These are phyloP conservation scores for Medicago truncatula DNA, from an alignment of 306 rosid species.

Conservation along the genomic window MtrunA17r5.0-ANR NC_053046.1:41626501-41627000, in stretches of 20 bases:
- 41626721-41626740: slow-evolving; percentile 29
- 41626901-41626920: slow-evolving; percentile 47
- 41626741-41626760: slow-evolving; percentile 37
- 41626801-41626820: slow-evolving; percentile 56
- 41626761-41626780: slow-evolving; percentile 21
- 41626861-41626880: slow-evolving; percentile 59
- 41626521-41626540: slow-evolving; percentile 39
- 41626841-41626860: slow-evolving; percentile 78
- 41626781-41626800: slow-evolving; percentile 37
- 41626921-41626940: slow-evolving; percentile 54
- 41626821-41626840: slow-evolving; percentile 81
- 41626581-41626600: slow-evolving; percentile 84
- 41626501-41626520: slow-evolving; percentile 21
- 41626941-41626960: slow-evolving; percentile 47
- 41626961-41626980: slow-evolving; percentile 50
- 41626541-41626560: slow-evolving; percentile 41
- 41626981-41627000: slow-evolving; percentile 61
- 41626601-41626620: slow-evolving; percentile 61
- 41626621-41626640: slow-evolving; percentile 46
- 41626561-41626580: slow-evolving; percentile 74
- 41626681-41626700: slow-evolving; percentile 28
- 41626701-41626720: slow-evolving; percentile 42
- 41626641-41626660: slow-evolving; percentile 47
- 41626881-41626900: slow-evolving; percentile 47
- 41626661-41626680: slow-evolving; percentile 35